Evolutionary conservation across 75 land plant genomes (phyloP).

Genomic region (Pseudotsuga menziesii): DNA sequence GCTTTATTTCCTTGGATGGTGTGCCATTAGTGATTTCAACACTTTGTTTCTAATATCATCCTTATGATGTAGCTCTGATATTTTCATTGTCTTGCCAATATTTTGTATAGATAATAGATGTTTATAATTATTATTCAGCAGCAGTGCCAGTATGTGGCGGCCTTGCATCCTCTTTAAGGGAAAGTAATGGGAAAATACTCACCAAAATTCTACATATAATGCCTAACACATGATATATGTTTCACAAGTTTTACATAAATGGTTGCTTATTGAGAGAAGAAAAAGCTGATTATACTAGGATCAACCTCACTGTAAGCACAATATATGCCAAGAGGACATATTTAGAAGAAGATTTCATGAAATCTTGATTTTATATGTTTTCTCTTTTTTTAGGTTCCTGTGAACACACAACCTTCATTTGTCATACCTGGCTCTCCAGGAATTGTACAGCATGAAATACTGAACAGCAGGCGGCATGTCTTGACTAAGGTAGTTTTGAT

Average conservation of each 20-base stretch:
- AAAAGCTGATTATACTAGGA: background rate
- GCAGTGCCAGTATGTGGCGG: too few species aligned
- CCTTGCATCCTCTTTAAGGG: too few species aligned
- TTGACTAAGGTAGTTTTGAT: slow-evolving; percentile 70
- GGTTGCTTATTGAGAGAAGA: background rate
- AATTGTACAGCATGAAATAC: slow-evolving; percentile 80
- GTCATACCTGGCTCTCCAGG: slow-evolving; percentile 77
- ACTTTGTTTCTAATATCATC: too few species aligned
- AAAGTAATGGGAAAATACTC: too few species aligned
- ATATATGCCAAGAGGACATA: slow-evolving; percentile 2
- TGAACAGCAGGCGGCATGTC: slow-evolving; percentile 92
- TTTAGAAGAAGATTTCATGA: background rate
- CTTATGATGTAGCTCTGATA: too few species aligned
- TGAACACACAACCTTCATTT: slow-evolving; percentile 62
- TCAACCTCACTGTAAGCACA: background rate
- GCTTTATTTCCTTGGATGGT: too few species aligned
- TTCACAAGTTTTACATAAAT: background rate
- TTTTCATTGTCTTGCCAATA: too few species aligned
- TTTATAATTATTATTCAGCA: too few species aligned
- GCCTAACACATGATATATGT: background rate
- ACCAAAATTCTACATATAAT: too few species aligned
- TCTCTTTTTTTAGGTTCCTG: slow-evolving; percentile 59
- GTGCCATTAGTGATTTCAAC: too few species aligned
- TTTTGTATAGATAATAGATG: too few species aligned
- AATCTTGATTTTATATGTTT: slow-evolving; percentile 1